Conservation (phyloP, 2,329 filamentous ascomycete genomes). For the Clonostachys rhizophaga region DNA sequence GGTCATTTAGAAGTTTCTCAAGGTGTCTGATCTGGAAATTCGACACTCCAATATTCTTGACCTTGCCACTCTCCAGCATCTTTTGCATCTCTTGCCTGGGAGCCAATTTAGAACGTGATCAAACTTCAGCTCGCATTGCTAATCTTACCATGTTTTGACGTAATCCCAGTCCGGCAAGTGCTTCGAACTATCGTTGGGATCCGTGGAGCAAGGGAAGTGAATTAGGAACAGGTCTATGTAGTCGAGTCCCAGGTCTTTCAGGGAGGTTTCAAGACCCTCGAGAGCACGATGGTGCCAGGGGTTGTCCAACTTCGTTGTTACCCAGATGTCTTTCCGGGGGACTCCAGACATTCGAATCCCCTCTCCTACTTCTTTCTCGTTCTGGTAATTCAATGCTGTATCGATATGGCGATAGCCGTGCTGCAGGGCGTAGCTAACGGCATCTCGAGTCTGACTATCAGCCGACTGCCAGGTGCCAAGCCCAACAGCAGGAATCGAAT, state of each 20-base stretch:
- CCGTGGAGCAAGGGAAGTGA: conserved; percentile 18
- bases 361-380: conserved; percentile 19
- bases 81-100: conserved; percentile 18
- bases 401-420: conserved; percentile 22
- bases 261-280: conserved; percentile 16
- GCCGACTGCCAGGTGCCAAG: no score
- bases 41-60: conserved; percentile 20
- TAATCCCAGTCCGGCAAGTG: conserved; percentile 9
- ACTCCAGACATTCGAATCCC: conserved; percentile 22
- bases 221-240: conserved; percentile 24
- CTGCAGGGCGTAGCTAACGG: conserved; percentile 17
- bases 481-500: background rate
- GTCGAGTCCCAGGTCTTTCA: conserved; percentile 16
- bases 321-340: conserved; percentile 20
- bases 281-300: conserved; percentile 19
- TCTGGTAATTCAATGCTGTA: conserved; percentile 16
- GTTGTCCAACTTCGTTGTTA: conserved; percentile 23
- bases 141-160: conserved; percentile 23
- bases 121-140: conserved; percentile 26
- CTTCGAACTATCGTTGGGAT: conserved; percentile 9
- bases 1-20: conserved; percentile 47
- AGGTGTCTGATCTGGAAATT: conserved; percentile 23
- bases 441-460: conserved; percentile 35
- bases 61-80: conserved; percentile 21
- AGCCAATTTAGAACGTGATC: conserved; percentile 14